These are phyloP conservation scores for Ogataea thermomethanolica DNA, from an alignment of 805 yeast genomes.

Conservation along the genomic window DNA sequence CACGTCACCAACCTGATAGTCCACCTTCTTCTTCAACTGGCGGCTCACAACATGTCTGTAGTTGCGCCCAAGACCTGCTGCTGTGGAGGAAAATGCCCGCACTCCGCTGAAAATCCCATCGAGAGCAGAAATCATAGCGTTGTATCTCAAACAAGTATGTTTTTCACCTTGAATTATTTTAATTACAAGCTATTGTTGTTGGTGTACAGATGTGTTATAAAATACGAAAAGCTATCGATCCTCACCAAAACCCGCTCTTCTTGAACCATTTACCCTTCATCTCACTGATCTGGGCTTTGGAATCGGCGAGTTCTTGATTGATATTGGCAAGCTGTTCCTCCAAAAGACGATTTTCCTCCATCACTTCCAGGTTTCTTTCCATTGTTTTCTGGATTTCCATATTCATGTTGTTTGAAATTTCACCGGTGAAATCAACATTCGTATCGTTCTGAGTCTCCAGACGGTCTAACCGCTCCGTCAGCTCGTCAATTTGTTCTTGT, in stretches of 20 bases:
- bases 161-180: background rate
- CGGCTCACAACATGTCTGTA: constrained; percentile 46
- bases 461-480: constrained; percentile 40
- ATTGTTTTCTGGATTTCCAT: constrained; percentile 56
- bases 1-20: constrained; percentile 51
- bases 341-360: constrained; percentile 54
- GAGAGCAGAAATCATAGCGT: constrained; percentile 1
- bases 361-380: constrained; percentile 61
- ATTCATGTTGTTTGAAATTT: constrained; percentile 35
- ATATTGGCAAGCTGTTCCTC: constrained; percentile 50
- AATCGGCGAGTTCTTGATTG: constrained; percentile 30
- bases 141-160: background rate
- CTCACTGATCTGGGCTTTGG: constrained; percentile 35
- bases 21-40: constrained; percentile 41
- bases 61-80: constrained; percentile 22
- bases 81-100: constrained; percentile 26
- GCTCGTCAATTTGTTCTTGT: constrained; percentile 42
- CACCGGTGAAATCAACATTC: constrained; percentile 28
- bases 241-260: constrained; percentile 28
- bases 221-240: background rate
- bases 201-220: constrained; percentile 5
- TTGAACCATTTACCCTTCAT: constrained; percentile 37
- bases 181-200: background rate
- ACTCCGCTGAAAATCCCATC: background rate
- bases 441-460: constrained; percentile 30